Evolutionary conservation across 1,284 basidiomycete genomes (phyloP).

Genomic region (Volvariella surrecta): DNA sequence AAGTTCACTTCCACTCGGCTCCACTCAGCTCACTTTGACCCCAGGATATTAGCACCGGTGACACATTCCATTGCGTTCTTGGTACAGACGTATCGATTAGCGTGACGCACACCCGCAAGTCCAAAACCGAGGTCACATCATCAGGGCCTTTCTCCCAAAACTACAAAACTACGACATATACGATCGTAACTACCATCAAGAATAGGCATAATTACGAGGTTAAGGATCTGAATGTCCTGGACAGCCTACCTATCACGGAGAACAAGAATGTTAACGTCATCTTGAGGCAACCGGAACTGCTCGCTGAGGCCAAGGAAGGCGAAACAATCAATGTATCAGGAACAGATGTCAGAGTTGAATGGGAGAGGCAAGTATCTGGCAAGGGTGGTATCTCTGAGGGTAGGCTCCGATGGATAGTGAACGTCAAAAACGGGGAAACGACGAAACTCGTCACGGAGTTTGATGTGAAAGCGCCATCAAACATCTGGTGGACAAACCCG

Average conservation of each 20-base stretch:
- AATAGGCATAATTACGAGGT: not conserved
- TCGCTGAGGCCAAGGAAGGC: conserved; percentile 27
- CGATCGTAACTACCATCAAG: not conserved
- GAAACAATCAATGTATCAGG: conserved; percentile 14
- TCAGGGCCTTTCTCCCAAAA: not conserved
- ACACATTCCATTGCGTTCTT: not conserved
- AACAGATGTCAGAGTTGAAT: too few species aligned
- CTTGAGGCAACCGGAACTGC: conserved; percentile 28
- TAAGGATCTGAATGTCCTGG: not conserved
- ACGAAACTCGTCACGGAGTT: too few species aligned
- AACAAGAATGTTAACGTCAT: conserved; percentile 23
- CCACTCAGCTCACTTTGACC: not conserved
- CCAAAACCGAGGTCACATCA: not conserved
- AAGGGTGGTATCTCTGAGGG: too few species aligned
- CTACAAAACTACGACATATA: not conserved
- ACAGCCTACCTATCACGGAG: not conserved
- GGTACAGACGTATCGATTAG: not conserved
- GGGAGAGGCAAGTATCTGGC: too few species aligned
- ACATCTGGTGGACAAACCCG: too few species aligned
- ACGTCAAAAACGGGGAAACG: too few species aligned
- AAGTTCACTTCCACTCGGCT: not conserved
- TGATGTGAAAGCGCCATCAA: too few species aligned
- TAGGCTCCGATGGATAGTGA: too few species aligned
- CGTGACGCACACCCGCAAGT: not conserved
- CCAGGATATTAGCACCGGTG: not conserved